Conservation (phyloP, 345 rosid genomes). For the Eucalyptus grandis region DNA sequence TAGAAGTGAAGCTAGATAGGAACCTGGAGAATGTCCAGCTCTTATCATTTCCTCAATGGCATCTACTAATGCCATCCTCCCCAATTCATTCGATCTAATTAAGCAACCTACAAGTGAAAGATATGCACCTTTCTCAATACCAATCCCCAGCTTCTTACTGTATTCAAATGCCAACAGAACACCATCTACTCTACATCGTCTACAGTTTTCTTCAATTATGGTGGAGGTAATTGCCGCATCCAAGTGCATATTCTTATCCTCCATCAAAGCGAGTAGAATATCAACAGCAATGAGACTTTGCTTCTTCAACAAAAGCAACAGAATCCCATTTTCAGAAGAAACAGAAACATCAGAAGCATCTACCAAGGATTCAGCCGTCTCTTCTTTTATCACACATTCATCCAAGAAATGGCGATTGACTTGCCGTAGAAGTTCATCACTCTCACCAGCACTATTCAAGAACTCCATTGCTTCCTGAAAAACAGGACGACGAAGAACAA, state of each 20-base stretch:
- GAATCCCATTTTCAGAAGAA: constrained; percentile 25
- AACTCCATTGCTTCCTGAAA: constrained; percentile 46
- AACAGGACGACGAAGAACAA: constrained; percentile 60
- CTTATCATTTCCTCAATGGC: constrained; percentile 37
- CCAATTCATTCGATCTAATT: constrained; percentile 30
- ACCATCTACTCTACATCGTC: constrained; percentile 24
- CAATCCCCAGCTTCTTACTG: constrained; percentile 32
- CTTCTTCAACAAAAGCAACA: constrained; percentile 46
- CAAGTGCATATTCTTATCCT: constrained; percentile 19
- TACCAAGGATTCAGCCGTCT: not conserved
- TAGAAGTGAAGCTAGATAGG: constrained; percentile 46
- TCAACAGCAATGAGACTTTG: constrained; percentile 54
- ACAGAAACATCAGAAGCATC: constrained; percentile 3
- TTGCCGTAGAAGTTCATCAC: constrained; percentile 45
- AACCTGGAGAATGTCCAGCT: constrained; percentile 48
- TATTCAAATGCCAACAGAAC: constrained; percentile 59
- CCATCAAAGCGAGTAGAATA: constrained; percentile 24
- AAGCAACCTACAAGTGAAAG: constrained; percentile 42
- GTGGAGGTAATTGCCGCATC: constrained; percentile 35
- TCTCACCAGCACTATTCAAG: constrained; percentile 29
- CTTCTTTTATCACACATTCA: constrained; percentile 6
- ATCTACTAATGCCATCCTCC: constrained; percentile 18
- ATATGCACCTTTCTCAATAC: constrained; percentile 42
- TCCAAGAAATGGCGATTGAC: constrained; percentile 55
- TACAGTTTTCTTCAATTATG: constrained; percentile 31